phyloP scores from a whole-genome alignment of 2,329 filamentous ascomycete species.

The Xylariaceae sp. region DNA sequence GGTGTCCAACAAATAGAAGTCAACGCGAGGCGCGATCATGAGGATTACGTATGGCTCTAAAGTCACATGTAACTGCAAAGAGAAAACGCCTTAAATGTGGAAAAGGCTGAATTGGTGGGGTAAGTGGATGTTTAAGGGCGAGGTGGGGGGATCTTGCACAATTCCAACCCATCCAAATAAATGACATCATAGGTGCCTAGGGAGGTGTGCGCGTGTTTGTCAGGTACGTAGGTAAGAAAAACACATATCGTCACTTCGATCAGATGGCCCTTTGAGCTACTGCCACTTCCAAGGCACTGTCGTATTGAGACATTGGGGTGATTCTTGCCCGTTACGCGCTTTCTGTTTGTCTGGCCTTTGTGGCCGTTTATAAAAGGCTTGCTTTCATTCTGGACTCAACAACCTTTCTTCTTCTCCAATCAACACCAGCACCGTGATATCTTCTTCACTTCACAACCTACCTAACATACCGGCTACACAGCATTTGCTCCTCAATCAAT shows the following conservation, averaged over 20 bases:
- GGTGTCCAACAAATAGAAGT: too few relatives aligned
- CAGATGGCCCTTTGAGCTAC: conserved; percentile 15
- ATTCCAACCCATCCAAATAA: background rate
- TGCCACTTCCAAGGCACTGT: background rate
- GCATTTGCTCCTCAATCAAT: conserved; percentile 1
- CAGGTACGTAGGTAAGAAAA: too few relatives aligned
- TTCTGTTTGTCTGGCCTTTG: background rate
- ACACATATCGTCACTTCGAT: conserved; percentile 25
- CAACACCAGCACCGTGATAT: conserved; percentile 1
- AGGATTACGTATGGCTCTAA: conserved; percentile 6
- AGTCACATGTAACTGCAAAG: conserved; percentile 4
- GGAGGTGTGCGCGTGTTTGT: too few relatives aligned
- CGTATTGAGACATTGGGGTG: too few relatives aligned
- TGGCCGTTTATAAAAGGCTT: conserved; percentile 17
- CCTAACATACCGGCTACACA: conserved; percentile 21
- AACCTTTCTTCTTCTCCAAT: background rate
- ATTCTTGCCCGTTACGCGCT: too few relatives aligned
- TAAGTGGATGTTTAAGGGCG: too few relatives aligned
- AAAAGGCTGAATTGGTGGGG: too few relatives aligned
- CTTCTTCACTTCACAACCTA: background rate
- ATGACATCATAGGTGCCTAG: conserved; percentile 23
- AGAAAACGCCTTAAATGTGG: background rate
- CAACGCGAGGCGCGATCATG: too few relatives aligned
- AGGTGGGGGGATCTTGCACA: too few relatives aligned
- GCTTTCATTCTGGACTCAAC: background rate